These are phyloP conservation scores for Scorias spongiosa DNA, from an alignment of 2,329 filamentous ascomycete genomes.

Conservation along the genomic window DNA sequence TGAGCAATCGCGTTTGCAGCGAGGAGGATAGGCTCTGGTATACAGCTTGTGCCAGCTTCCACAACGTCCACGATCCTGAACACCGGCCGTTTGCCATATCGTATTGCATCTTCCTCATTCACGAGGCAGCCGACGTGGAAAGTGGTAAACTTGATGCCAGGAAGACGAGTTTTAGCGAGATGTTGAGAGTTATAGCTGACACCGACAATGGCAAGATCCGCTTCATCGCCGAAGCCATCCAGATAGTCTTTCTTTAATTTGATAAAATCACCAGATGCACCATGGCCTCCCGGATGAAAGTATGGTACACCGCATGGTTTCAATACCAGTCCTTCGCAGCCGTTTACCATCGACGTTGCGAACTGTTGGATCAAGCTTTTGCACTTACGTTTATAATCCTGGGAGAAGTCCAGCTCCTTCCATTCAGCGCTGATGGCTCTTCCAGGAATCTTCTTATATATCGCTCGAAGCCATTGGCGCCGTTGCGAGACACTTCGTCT, in stretches of 20 bases:
- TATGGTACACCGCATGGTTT: slow-evolving; percentile 60
- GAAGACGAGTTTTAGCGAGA: slow-evolving; percentile 40
- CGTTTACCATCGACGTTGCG: slow-evolving; percentile 46
- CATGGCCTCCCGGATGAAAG: slow-evolving; percentile 30
- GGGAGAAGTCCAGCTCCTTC: slow-evolving; percentile 49
- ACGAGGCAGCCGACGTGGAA: slow-evolving; percentile 65
- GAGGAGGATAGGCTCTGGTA: slow-evolving; percentile 29
- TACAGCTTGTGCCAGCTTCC: slow-evolving; percentile 28
- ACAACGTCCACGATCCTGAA: slow-evolving; percentile 51
- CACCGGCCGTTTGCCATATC: slow-evolving; percentile 36
- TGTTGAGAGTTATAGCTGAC: slow-evolving; percentile 53
- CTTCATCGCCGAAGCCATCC: slow-evolving; percentile 60
- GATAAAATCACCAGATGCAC: slow-evolving; percentile 28
- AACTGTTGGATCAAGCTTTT: slow-evolving; percentile 48
- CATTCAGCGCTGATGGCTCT: slow-evolving; percentile 52
- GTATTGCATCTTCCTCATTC: slow-evolving; percentile 46
- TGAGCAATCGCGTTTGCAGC: slow-evolving; percentile 28
- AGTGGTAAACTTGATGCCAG: slow-evolving; percentile 50
- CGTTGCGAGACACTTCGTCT: slow-evolving; percentile 43
- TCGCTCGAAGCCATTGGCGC: slow-evolving; percentile 41
- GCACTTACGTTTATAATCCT: slow-evolving; percentile 25
- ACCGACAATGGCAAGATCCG: slow-evolving; percentile 68
- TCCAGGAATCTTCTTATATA: slow-evolving; percentile 43
- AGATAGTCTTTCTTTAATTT: slow-evolving; percentile 86
- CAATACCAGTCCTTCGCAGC: slow-evolving; percentile 65